phyloP scores from a whole-genome alignment of 805 yeast species.

The Candida adriatica region DNA sequence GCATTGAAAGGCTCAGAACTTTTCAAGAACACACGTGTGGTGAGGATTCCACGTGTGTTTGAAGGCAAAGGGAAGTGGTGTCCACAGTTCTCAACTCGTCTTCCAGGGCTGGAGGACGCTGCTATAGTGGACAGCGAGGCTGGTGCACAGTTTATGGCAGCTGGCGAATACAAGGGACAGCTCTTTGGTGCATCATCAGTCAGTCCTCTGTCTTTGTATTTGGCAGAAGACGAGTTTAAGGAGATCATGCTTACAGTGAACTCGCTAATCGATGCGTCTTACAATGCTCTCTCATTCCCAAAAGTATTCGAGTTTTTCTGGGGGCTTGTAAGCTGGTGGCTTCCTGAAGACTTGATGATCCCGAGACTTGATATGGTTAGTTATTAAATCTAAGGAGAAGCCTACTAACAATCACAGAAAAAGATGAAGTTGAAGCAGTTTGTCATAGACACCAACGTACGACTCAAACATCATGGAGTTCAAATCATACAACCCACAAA shows the following conservation, averaged over 20 bases:
- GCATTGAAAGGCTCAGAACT: slow-evolving; percentile 25
- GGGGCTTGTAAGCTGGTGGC: slow-evolving; percentile 35
- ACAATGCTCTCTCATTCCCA: slow-evolving; percentile 31
- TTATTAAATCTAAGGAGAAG: too few relatives aligned
- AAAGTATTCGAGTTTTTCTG: slow-evolving; percentile 31
- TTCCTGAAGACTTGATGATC: slow-evolving; percentile 33
- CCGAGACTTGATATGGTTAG: slow-evolving; percentile 18
- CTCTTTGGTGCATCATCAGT: slow-evolving; percentile 46
- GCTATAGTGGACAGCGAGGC: slow-evolving; percentile 32
- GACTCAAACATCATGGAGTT: slow-evolving; percentile 23
- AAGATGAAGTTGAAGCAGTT: too few relatives aligned
- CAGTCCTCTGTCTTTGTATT: slow-evolving; percentile 39
- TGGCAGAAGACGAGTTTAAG: slow-evolving; percentile 32
- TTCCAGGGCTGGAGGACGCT: slow-evolving; percentile 62
- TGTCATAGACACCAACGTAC: slow-evolving; percentile 27
- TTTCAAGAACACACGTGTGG: slow-evolving; percentile 43
- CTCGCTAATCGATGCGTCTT: slow-evolving; percentile 31
- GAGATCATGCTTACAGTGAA: slow-evolving; percentile 42
- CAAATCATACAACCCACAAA: slow-evolving; percentile 42
- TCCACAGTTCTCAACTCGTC: slow-evolving; percentile 48
- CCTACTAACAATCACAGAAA: slow-evolving; percentile 19
- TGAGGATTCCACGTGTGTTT: slow-evolving; percentile 54
- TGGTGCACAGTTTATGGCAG: slow-evolving; percentile 16
- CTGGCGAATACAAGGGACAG: slow-evolving; percentile 34
- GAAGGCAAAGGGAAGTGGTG: slow-evolving; percentile 26